Conservation (phyloP, 768 basidiomycete species). For the Pleurotus djamor region DNA sequence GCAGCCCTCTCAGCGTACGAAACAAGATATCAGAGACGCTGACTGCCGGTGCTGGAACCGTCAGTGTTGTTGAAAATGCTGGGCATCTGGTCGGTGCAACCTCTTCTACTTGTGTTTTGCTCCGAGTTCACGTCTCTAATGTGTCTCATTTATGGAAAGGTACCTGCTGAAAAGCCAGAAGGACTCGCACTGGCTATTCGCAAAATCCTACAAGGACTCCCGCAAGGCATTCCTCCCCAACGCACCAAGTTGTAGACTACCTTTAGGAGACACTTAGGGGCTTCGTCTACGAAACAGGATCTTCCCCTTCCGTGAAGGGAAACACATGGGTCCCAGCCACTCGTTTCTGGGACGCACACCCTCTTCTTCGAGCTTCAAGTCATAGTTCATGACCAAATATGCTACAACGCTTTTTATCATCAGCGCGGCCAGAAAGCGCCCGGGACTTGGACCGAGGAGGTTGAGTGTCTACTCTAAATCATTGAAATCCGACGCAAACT, state of each 20-base stretch:
- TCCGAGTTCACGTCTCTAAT: not conserved
- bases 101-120: no score
- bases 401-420: conserved; percentile 32
- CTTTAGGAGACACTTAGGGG: not conserved
- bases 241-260: not conserved
- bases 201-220: not conserved
- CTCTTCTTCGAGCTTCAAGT: conserved; percentile 16
- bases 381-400: conserved; percentile 25
- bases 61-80: not conserved
- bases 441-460: conserved; percentile 8
- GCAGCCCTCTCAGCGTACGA: not conserved
- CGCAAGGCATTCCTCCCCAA: no score
- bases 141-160: no score
- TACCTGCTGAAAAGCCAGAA: not conserved
- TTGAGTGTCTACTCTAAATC: not conserved
- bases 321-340: conserved; percentile 3
- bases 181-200: not conserved
- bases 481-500: not conserved
- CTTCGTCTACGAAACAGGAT: not conserved
- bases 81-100: not conserved
- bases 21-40: not conserved
- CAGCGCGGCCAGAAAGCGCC: conserved; percentile 16
- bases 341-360: not conserved
- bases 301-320: conserved; percentile 1
- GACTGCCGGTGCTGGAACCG: not conserved